Evolutionary conservation across 306 rosid species (phyloP), one percentile per base, ranked within the genome.

Genomic region (Citrullus colocynthis): DNA sequence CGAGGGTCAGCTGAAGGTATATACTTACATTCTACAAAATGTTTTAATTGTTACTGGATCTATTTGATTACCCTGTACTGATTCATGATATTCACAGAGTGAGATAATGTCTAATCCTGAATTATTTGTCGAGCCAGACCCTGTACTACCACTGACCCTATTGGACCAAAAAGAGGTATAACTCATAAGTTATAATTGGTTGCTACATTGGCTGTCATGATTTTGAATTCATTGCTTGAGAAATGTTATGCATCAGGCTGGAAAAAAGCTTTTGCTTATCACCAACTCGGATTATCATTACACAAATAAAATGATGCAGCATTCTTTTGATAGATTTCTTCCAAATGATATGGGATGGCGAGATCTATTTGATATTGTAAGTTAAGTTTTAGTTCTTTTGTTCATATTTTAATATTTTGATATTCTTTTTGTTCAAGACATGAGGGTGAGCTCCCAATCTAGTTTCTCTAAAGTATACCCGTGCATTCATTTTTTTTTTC

Each of bases 41-140:
- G 24, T 74, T 32, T 51, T 49, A 51, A 0, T 52, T 74, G 11
- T 24, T 28, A 58, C 63, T 55, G 45, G 15, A 69, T 62, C 10
- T 75, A 58, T 70, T 65, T 65, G 28, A 54, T 54, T 85, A 48
- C 69, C 41, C 12, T 51, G 37, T 63, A 80, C 82, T 87, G 69
- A 85, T 77, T 79, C 32, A 1, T 59, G 84, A 77, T 58, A 78
- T 78, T 84, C 56, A 57, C 92, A 94, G 98, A 92, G 97, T 59
- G 98, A 95, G 86, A 95, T 95, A 83, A 95, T 90, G 96, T 89
- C 98, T 60, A 95, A 90, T 85, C 98, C 98, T 10, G 98, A 92
- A 86, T 92, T 85, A 81, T 95, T 90, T 84, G 98, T 95, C 76
- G 89, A 90, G 87, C 98, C 97, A 72, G 98, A 95, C 84, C 98